Evolutionary conservation across 257 asterid genomes (phyloP).

Genomic region (Datura wrightii): DNA sequence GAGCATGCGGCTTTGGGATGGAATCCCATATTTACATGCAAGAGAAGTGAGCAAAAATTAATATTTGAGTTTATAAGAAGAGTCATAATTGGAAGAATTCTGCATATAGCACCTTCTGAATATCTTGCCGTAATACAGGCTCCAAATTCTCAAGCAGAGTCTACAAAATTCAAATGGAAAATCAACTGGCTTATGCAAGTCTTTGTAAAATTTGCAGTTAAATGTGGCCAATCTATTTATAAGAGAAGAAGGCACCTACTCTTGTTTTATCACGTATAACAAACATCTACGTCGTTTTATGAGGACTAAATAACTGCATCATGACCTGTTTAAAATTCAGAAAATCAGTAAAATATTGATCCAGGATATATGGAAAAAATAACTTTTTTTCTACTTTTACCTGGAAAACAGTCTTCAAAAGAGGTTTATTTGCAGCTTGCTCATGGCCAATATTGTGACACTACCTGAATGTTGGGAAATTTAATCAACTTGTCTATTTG

Average conservation of each 20-base stretch:
- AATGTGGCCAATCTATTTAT: background rate
- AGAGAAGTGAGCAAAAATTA: slow-evolving; percentile 21
- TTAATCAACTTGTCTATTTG: background rate
- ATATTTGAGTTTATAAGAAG: slow-evolving; percentile 31
- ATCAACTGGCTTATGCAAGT: background rate
- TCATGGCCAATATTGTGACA: slow-evolving; percentile 99
- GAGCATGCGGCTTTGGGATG: slow-evolving; percentile 95
- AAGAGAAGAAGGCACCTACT: slow-evolving; percentile 52
- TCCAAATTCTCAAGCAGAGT: slow-evolving; percentile 95
- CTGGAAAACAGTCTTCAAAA: slow-evolving; percentile 95
- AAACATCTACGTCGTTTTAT: slow-evolving; percentile 91
- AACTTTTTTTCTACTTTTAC: slow-evolving; percentile 38
- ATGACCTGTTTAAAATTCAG: slow-evolving; percentile 67
- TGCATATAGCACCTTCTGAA: slow-evolving; percentile 72
- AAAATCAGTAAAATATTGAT: slow-evolving; percentile 34
- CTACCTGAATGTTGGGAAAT: slow-evolving; percentile 71
- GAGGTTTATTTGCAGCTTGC: slow-evolving; percentile 98
- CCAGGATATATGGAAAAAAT: slow-evolving; percentile 2
- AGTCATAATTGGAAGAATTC: slow-evolving; percentile 12
- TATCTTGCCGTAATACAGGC: slow-evolving; percentile 88
- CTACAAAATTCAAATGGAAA: slow-evolving; percentile 47
- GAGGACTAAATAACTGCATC: slow-evolving; percentile 96
- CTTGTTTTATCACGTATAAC: slow-evolving; percentile 97
- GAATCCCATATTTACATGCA: slow-evolving; percentile 89
- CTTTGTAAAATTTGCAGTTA: background rate